A percentile compares a stretch with the other conserved stretches of the same genome.
Conservation (phyloP, 176 grass and related monocot species). For the Rhynchospora pubera region DNA sequence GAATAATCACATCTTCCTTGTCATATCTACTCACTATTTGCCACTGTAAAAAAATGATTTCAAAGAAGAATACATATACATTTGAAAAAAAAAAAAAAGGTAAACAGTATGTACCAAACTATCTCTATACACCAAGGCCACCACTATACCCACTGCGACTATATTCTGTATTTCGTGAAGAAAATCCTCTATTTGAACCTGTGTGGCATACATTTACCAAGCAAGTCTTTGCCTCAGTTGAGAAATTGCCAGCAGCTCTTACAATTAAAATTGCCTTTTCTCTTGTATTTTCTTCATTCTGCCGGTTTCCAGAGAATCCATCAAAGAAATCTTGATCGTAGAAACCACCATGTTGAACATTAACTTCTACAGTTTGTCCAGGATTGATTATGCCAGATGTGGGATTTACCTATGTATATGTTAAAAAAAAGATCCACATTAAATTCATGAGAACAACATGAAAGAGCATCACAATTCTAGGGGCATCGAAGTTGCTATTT, state of each 20-base stretch:
- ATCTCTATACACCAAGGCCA: not conserved
- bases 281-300: constrained; percentile 28
- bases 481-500: not conserved
- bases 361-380: constrained; percentile 42
- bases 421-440: not conserved
- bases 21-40: not conserved
- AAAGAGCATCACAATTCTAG: not conserved
- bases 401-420: constrained; percentile 49
- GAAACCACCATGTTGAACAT: constrained; percentile 36
- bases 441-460: not conserved
- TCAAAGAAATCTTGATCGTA: constrained; percentile 23
- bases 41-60: not conserved
- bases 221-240: constrained; percentile 22
- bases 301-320: constrained; percentile 22
- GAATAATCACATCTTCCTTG: not conserved
- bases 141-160: not conserved
- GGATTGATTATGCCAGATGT: constrained; percentile 57
- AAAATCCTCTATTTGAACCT: constrained; percentile 23
- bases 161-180: constrained; percentile 19
- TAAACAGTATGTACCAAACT: not conserved
- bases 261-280: constrained; percentile 30
- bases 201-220: constrained; percentile 34
- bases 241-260: constrained; percentile 39
- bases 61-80: not conserved
- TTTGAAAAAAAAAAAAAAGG: not conserved